These are phyloP conservation scores for Afroboletus lepidellus DNA, from an alignment of 1,284 basidiomycete genomes.

Conservation along the genomic window DNA sequence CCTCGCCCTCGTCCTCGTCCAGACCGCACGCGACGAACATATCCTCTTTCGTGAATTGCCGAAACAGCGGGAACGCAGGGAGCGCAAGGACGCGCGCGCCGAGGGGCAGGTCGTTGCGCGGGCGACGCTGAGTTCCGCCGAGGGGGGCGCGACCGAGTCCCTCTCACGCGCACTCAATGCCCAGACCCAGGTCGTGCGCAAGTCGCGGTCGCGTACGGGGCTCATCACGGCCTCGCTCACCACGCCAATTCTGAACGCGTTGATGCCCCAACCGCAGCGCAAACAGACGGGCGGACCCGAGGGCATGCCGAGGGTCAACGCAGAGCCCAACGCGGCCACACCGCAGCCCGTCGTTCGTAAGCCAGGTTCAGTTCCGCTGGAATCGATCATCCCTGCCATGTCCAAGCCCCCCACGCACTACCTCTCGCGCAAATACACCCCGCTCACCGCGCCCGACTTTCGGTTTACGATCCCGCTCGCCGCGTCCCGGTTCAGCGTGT, in stretches of 20 bases:
- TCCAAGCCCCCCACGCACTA: constrained; percentile 86
- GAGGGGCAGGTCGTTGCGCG: constrained; percentile 36
- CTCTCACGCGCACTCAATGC: constrained; percentile 44
- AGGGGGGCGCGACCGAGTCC: constrained; percentile 45
- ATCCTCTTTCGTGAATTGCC: constrained; percentile 51
- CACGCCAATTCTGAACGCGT: constrained; percentile 58
- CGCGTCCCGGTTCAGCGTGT: constrained; percentile 53
- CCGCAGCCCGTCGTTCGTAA: constrained; percentile 33
- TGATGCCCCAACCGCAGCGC: constrained; percentile 52
- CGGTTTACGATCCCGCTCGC: constrained; percentile 61
- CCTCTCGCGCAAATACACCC: constrained; percentile 68
- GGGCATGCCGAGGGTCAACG: constrained; percentile 21
- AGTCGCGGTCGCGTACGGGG: constrained; percentile 37
- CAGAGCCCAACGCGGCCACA: constrained; percentile 10
- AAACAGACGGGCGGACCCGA: constrained; percentile 36
- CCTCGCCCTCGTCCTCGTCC: constrained; percentile 72
- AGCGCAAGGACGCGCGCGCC: constrained; percentile 28
- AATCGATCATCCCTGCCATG: constrained; percentile 84
- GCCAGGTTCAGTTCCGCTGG: constrained; percentile 76
- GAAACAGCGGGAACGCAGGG: constrained; percentile 46
- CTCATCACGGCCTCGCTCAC: constrained; percentile 40
- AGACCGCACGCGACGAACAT: constrained; percentile 68
- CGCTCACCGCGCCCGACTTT: constrained; percentile 67
- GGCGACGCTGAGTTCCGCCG: constrained; percentile 40
- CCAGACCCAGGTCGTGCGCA: constrained; percentile 35